Conservation (phyloP, 1,284 basidiomycete species). For the Singerocomus rubriflavus region DNA sequence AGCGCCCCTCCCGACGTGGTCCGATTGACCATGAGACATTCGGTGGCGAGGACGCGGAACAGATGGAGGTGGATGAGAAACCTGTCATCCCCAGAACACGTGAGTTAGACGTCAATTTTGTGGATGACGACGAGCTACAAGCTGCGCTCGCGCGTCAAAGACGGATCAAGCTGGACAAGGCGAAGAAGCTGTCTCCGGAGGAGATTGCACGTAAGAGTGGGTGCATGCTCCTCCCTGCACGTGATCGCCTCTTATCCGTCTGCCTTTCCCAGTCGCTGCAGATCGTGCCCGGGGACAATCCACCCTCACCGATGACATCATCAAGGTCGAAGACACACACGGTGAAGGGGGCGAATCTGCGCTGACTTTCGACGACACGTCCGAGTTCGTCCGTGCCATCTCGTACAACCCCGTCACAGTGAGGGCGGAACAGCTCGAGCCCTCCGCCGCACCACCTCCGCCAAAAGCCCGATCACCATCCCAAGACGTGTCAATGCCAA, state of each 20-base stretch:
- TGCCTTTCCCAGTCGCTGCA: conserved; percentile 54
- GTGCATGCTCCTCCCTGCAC: conserved; percentile 25
- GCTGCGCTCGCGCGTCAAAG: conserved; percentile 86
- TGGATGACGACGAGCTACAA: conserved; percentile 98
- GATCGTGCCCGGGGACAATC: conserved; percentile 55
- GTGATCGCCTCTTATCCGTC: conserved; percentile 1
- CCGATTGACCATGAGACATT: conserved; percentile 65
- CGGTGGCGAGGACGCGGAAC: conserved; percentile 42
- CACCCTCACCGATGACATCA: conserved; percentile 41
- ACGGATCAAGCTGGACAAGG: conserved; percentile 76
- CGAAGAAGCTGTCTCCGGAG: conserved; percentile 79
- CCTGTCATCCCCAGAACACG: conserved; percentile 57
- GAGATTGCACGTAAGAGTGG: conserved; percentile 79
- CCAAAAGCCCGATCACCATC: conserved; percentile 43
- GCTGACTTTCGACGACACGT: conserved; percentile 94
- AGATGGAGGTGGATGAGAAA: conserved; percentile 79
- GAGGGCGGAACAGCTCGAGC: conserved; percentile 53
- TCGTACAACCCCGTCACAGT: conserved; percentile 56
- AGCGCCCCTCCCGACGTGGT: conserved; percentile 70
- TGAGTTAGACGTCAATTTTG: conserved; percentile 83
- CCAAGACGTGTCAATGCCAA: conserved; percentile 55
- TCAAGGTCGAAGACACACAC: conserved; percentile 63
- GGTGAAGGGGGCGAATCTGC: conserved; percentile 54
- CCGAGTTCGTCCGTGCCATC: conserved; percentile 94
- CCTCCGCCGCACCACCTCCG: conserved; percentile 32